Percentiles rank a stretch among this genome's conserved stretches.
Evolutionary conservation across 2,329 filamentous ascomycete genomes (phyloP).

Genomic region (Penicillium sp.): DNA sequence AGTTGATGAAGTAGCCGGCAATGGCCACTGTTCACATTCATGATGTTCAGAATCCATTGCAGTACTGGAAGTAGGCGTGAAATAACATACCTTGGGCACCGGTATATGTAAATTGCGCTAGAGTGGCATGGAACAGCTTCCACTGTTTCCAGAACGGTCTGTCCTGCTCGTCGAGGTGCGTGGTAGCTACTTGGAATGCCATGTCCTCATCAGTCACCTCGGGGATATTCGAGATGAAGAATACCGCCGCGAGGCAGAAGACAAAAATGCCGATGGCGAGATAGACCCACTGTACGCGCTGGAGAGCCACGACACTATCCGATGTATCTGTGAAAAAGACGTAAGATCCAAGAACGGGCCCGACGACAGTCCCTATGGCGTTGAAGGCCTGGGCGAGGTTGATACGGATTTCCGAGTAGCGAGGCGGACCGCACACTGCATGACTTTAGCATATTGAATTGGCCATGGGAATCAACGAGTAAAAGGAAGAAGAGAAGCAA

Average conservation of each 20-base stretch:
- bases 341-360: constrained; percentile 65
- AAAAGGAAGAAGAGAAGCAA: too few species aligned
- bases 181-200: constrained; percentile 55
- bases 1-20: constrained; percentile 66
- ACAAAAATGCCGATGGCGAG: constrained; percentile 72
- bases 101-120: constrained; percentile 74
- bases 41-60: too few species aligned
- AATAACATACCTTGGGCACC: constrained; percentile 57
- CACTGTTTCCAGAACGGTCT: constrained; percentile 65
- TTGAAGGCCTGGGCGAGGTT: constrained; percentile 74
- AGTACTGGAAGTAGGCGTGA: neutral
- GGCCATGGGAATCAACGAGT: constrained; percentile 9
- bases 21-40: constrained; percentile 35
- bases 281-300: constrained; percentile 72
- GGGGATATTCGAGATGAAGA: constrained; percentile 62
- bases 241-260: constrained; percentile 58
- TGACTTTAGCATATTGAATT: constrained; percentile 14
- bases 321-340: constrained; percentile 65
- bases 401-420: constrained; percentile 68
- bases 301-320: constrained; percentile 52
- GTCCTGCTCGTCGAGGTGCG: constrained; percentile 50
- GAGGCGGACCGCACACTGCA: constrained; percentile 64
- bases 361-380: constrained; percentile 67
- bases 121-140: constrained; percentile 67
- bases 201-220: constrained; percentile 69